Percentiles rank a stretch among this genome's conserved stretches.
Evolutionary conservation across 1,284 basidiomycete genomes (phyloP).

Genomic region (Sparassis latifolia): DNA sequence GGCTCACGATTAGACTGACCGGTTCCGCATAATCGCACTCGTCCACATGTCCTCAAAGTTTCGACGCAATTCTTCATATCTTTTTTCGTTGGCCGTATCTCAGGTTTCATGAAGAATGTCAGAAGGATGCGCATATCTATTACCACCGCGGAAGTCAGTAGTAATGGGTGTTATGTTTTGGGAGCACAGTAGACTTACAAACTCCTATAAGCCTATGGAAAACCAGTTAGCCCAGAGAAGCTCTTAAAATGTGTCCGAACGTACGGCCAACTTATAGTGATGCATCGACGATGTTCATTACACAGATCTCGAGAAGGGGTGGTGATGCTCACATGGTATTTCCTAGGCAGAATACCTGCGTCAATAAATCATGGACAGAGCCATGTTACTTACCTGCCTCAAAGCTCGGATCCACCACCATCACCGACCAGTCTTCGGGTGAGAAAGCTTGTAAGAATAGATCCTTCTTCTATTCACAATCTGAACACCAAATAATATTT

Average conservation of each 20-base stretch:
- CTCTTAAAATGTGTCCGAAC: constrained; percentile 35
- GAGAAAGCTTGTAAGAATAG: constrained; percentile 62
- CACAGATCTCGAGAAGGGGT: not conserved
- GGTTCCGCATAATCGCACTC: too few relatives aligned
- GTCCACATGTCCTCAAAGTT: too few relatives aligned
- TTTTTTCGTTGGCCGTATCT: constrained; percentile 41
- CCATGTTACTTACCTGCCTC: constrained; percentile 13
- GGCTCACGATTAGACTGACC: too few relatives aligned
- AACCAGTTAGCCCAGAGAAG: not conserved
- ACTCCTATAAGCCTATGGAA: constrained; percentile 43
- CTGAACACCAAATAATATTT: not conserved
- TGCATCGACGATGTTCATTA: not conserved
- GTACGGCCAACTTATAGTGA: not conserved
- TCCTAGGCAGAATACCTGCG: not conserved
- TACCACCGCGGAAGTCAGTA: constrained; percentile 5
- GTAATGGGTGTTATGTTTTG: not conserved
- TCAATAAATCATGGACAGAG: not conserved
- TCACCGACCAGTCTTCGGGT: constrained; percentile 50
- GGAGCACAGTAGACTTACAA: constrained; percentile 23
- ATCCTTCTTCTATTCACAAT: constrained; percentile 36
- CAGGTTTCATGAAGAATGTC: constrained; percentile 48
- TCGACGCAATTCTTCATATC: constrained; percentile 68
- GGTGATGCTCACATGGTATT: constrained; percentile 23
- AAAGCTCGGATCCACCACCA: constrained; percentile 51
- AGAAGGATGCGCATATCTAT: constrained; percentile 52